Conservation (phyloP, 768 basidiomycete genomes). For the Amyloporia xantha region DNA sequence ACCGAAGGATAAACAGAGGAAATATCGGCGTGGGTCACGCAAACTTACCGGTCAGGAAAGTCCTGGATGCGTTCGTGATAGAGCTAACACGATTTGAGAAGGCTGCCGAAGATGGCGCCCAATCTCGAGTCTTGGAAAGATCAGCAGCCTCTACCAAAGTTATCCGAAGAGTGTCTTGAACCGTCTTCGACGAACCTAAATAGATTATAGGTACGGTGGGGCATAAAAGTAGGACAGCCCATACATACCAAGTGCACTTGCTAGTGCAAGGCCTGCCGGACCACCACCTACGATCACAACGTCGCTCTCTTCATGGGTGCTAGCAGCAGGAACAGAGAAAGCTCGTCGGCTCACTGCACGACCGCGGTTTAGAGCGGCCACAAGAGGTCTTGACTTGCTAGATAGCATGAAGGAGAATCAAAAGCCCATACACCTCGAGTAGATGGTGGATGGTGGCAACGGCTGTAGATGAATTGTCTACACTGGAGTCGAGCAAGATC, state of each 20-base stretch:
- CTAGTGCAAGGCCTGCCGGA: conserved; percentile 85
- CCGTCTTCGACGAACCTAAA: conserved; percentile 45
- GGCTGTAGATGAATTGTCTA: not conserved
- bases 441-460: too few relatives aligned
- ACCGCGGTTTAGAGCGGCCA: not conserved
- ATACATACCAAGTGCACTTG: conserved; percentile 71
- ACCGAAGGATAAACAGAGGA: not conserved
- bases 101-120: conserved; percentile 47
- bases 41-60: conserved; percentile 55
- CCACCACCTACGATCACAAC: conserved; percentile 94
- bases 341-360: not conserved
- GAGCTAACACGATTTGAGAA: conserved; percentile 87
- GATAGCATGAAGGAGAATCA: too few relatives aligned
- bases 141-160: conserved; percentile 80
- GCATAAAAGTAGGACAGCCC: not conserved
- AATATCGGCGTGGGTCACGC: not conserved
- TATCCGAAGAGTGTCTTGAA: conserved; percentile 52
- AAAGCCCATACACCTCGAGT: too few relatives aligned
- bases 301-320: conserved; percentile 50
- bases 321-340: not conserved
- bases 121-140: conserved; percentile 57
- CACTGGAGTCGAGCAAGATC: too few relatives aligned
- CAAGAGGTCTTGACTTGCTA: not conserved
- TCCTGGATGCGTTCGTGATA: conserved; percentile 67
- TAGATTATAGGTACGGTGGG: not conserved